These are phyloP conservation scores for Gossypium arboreum DNA, from an alignment of 345 rosid species.

Conservation along the genomic window DNA sequence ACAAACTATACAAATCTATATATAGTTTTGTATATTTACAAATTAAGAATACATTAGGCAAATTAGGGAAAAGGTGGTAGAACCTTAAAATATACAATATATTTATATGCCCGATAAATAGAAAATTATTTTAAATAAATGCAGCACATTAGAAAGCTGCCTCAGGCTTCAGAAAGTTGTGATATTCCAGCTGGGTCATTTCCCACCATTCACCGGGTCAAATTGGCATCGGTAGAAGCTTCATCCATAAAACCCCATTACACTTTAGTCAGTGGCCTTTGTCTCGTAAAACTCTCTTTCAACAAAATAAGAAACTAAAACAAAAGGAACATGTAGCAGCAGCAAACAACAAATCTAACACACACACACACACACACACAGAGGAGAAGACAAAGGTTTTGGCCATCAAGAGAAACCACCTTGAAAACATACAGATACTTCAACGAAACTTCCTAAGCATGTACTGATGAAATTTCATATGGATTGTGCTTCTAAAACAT, in stretches of 20 bases:
- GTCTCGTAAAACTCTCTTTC: background rate
- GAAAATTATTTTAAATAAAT: background rate
- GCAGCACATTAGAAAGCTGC: slow-evolving; percentile 36
- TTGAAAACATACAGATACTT: background rate
- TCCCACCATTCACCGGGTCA: slow-evolving; percentile 91
- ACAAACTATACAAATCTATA: background rate
- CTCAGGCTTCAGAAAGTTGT: slow-evolving; percentile 78
- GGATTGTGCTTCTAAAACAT: background rate
- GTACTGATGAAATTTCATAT: background rate
- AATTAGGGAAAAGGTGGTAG: background rate
- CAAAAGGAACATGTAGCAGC: background rate
- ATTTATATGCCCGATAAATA: background rate
- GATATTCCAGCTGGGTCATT: slow-evolving; percentile 82
- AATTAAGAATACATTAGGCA: background rate
- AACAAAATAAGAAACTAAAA: background rate
- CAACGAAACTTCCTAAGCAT: background rate
- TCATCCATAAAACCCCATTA: slow-evolving; percentile 29
- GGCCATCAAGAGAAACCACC: background rate
- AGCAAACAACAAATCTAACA: background rate
- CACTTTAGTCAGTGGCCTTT: background rate
- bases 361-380: slow-evolving; percentile 2
- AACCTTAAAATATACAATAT: background rate
- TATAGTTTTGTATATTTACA: slow-evolving; percentile 11
- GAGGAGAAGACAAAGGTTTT: background rate
- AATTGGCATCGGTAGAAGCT: slow-evolving; percentile 88